Evolutionary conservation across 2,329 filamentous ascomycete genomes (phyloP), one percentile per base, ranked within the genome.

Genomic region (Stagonosporopsis chrysanthemi): DNA sequence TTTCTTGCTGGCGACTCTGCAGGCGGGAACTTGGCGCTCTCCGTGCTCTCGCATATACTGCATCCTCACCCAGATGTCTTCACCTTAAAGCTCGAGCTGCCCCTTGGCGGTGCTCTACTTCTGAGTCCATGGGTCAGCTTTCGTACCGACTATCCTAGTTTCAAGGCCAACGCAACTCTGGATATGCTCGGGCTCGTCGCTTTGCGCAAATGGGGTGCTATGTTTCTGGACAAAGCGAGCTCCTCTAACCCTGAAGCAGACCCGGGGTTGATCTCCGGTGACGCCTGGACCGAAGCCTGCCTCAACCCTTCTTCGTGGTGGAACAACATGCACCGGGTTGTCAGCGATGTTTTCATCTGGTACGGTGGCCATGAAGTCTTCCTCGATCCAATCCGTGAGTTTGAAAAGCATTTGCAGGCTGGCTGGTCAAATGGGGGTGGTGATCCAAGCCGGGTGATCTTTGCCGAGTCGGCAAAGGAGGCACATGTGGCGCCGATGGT

Each of bases 31-130:
- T 45, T 72, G 9, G 56, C 55, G 2, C 12, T 71, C 9, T 47
- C 59, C n/a, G 35, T 72, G 0, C 57, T 72, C 2, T 68, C 68
- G 15, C 69, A 72, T 50, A 17, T 70, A 2, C 54, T 70, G 6
- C 63, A 70, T 43, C 65, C 67, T 9, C 66, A 66, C 42, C 62
- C 65, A 22, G 52, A 65, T n/a, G 58, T 68, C 1, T 45, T 56
- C 3, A 24, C 38, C 2, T 29, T 70, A 14, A 45, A 61, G 24
- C 52, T 72, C 38, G 49, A 58, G 28, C 22, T 11, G 44, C 62
- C 48, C 23, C 40, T 53, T 2, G 52, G 57, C 15, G 58, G 60
- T n/a, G 42, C 35, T 23, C 22, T 65, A 4, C 58, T 68, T 14
- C 57, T 59, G 35, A 67, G 67, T 33, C 58, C 60, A 1, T 67